Percentiles rank a stretch among this genome's conserved stretches.
phyloP scores from a whole-genome alignment of 2,329 filamentous ascomycete species.

The Arthrobotrys conoides region DNA sequence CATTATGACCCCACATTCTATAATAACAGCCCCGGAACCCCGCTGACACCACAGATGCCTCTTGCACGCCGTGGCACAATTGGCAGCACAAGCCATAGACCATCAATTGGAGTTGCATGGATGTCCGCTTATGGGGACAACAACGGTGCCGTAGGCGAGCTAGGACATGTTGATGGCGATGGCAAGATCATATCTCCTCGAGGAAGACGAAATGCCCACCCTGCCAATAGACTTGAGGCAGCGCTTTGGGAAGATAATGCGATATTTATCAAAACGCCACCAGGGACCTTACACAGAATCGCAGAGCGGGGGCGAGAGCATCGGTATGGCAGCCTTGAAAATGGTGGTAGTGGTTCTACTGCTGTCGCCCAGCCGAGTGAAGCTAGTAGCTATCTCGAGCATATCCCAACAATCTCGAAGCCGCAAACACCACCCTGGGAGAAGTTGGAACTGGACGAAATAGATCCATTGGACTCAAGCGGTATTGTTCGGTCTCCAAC shows the following conservation, averaged over 20 bases:
- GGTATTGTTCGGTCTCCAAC: constrained; percentile 8
- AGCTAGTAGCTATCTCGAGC: constrained; percentile 54
- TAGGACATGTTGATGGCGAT: constrained; percentile 53
- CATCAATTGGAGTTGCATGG: constrained; percentile 57
- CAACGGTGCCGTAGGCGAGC: constrained; percentile 41
- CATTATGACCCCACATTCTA: constrained; percentile 46
- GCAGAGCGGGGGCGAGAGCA: constrained; percentile 36
- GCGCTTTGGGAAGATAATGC: constrained; percentile 47
- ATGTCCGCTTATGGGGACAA: constrained; percentile 49
- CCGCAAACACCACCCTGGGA: constrained; percentile 42
- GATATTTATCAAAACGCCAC: constrained; percentile 55
- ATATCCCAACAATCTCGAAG: constrained; percentile 28
- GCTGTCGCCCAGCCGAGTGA: constrained; percentile 50
- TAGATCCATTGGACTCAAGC: constrained; percentile 49
- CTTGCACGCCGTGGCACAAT: constrained; percentile 46
- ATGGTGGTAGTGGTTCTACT: constrained; percentile 50
- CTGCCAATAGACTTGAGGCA: constrained; percentile 51
- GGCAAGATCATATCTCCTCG: constrained; percentile 49
- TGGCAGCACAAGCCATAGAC: constrained; percentile 53
- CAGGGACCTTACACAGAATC: constrained; percentile 41
- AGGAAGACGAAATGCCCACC: constrained; percentile 37
- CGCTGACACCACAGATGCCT: constrained; percentile 44
- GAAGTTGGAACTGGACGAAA: constrained; percentile 44
- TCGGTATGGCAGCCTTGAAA: constrained; percentile 41
- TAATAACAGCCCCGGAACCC: constrained; percentile 44